Percentiles rank a stretch among this genome's conserved stretches.
These are phyloP conservation scores for Hemerocallis citrina DNA, from an alignment of 106 monocot species.

Conservation along the genomic window DNA sequence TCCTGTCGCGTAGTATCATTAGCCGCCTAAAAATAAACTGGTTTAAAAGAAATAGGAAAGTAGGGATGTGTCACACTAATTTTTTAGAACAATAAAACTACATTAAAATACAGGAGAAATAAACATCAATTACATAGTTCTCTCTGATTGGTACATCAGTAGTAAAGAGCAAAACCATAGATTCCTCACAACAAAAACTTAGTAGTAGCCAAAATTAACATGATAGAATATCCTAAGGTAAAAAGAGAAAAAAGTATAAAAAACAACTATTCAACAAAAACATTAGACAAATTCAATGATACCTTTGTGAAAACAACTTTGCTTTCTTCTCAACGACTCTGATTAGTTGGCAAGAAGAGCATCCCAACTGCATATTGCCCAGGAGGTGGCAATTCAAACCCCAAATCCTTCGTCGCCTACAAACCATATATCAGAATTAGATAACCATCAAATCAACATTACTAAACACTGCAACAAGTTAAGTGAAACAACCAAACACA, in stretches of 20 bases:
- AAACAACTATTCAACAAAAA: neutral
- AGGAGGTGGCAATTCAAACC: slow-evolving; percentile 74
- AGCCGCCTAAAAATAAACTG: neutral
- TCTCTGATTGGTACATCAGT: too few relatives aligned
- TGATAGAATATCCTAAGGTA: too few relatives aligned
- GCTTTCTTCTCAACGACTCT: slow-evolving; percentile 63
- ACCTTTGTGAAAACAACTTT: slow-evolving; percentile 77
- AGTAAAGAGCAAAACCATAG: too few relatives aligned
- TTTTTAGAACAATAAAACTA: too few relatives aligned
- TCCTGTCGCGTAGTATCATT: neutral
- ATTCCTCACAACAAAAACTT: too few relatives aligned
- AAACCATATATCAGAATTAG: slow-evolving; percentile 1
- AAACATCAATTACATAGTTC: too few relatives aligned
- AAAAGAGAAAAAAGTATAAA: too few relatives aligned
- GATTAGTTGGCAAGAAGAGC: slow-evolving; percentile 75
- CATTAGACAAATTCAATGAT: slow-evolving; percentile 16
- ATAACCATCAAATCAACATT: neutral
- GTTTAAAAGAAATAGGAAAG: neutral
- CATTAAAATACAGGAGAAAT: too few relatives aligned
- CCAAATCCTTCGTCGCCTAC: slow-evolving; percentile 60
- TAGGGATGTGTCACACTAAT: too few relatives aligned
- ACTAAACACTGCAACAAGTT: neutral
- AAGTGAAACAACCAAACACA: neutral
- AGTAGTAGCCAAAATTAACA: too few relatives aligned
- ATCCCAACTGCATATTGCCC: slow-evolving; percentile 90